Conservation (phyloP, 306 rosid species). For the Vigna unguiculata region DNA sequence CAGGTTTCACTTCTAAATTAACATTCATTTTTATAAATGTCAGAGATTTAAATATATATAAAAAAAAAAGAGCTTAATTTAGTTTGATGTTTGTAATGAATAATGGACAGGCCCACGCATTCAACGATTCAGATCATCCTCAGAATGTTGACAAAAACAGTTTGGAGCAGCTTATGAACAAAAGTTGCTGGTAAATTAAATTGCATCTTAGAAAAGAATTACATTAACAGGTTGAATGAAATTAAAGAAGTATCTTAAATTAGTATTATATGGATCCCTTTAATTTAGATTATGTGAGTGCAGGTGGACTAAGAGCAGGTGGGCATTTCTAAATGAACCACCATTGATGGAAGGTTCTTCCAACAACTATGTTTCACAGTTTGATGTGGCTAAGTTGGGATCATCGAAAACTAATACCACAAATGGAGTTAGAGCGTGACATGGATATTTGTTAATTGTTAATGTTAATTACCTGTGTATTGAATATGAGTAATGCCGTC, state of each 20-base stretch:
- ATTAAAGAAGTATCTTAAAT: too few species aligned
- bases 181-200: conserved; percentile 63
- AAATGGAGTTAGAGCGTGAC: conserved; percentile 52
- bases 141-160: conserved; percentile 46
- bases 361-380: conserved; percentile 64
- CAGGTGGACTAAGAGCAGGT: conserved; percentile 90
- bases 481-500: neutral
- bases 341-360: conserved; percentile 62
- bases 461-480: too few species aligned
- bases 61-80: neutral
- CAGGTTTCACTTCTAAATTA: conserved; percentile 49
- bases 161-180: conserved; percentile 54
- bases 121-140: conserved; percentile 17
- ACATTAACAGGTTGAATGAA: too few species aligned
- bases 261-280: neutral
- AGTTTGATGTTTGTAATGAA: neutral
- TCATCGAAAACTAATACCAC: conserved; percentile 34
- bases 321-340: conserved; percentile 92
- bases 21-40: neutral
- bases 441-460: too few species aligned
- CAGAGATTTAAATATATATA: neutral
- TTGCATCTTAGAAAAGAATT: too few species aligned
- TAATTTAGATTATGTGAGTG: neutral
- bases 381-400: conserved; percentile 58
- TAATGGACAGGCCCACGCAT: conserved; percentile 17